Conservation (phyloP, 495 filamentous ascomycete species). For the Aspergillus biplanus region DNA sequence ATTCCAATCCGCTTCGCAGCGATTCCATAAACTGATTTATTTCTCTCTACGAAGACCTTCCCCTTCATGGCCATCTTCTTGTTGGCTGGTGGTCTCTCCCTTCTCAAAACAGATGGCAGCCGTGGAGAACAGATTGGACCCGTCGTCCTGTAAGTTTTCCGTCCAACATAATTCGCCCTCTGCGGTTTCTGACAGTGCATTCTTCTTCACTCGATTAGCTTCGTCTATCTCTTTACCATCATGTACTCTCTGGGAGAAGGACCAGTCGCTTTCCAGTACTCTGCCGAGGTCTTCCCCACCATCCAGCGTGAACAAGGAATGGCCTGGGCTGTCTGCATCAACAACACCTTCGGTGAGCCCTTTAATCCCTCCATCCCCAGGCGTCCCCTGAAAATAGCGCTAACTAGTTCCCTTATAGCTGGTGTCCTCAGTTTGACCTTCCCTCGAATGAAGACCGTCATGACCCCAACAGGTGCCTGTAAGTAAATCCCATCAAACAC, state of each 20-base stretch:
- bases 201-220: conserved; percentile 23
- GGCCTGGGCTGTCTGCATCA: conserved; percentile 51
- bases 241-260: conserved; percentile 53
- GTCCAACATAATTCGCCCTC: background rate
- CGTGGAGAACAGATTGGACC: conserved; percentile 28
- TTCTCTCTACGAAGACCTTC: conserved; percentile 69
- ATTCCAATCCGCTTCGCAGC: conserved; percentile 14
- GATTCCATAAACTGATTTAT: conserved; percentile 23
- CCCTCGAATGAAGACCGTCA: conserved; percentile 47
- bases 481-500: conserved; percentile 11
- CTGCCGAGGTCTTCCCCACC: conserved; percentile 54
- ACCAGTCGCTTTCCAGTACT: conserved; percentile 56
- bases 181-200: background rate
- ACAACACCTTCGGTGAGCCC: conserved; percentile 46
- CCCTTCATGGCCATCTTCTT: conserved; percentile 76
- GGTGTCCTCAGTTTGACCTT: conserved; percentile 55
- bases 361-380: background rate
- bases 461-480: conserved; percentile 55
- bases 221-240: conserved; percentile 47
- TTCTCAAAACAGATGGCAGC: conserved; percentile 36
- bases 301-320: conserved; percentile 51
- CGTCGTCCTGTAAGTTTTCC: conserved; percentile 33
- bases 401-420: conserved; percentile 25
- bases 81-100: conserved; percentile 67
- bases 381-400: background rate